Evolutionary conservation across 2,329 filamentous ascomycete genomes (phyloP).

Genomic region (Huntiella omanensis): DNA sequence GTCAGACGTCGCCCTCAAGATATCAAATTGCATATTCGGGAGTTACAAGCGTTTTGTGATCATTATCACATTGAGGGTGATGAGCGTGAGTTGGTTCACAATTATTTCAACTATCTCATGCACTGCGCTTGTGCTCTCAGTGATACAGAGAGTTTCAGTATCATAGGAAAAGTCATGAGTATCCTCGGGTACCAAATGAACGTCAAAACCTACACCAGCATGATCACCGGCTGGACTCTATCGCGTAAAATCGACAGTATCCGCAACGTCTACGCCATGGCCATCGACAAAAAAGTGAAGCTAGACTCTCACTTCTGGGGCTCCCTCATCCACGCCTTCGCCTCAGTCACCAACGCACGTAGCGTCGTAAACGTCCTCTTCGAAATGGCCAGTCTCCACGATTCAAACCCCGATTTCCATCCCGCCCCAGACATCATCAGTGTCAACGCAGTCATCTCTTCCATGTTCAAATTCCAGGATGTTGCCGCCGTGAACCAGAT

Average conservation of each 20-base stretch:
- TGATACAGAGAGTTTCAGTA: conserved; percentile 11
- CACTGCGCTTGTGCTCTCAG: conserved; percentile 22
- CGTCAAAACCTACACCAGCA: conserved; percentile 46
- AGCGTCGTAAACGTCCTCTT: conserved; percentile 43
- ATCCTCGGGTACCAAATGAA: conserved; percentile 31
- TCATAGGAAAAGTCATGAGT: conserved; percentile 25
- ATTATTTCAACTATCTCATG: conserved; percentile 21
- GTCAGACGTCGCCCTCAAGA: not conserved
- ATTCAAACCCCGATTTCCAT: conserved; percentile 14
- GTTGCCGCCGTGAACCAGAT: conserved; percentile 31
- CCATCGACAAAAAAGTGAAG: conserved; percentile 35
- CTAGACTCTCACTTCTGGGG: conserved; percentile 54
- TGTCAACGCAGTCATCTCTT: conserved; percentile 52
- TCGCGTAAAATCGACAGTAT: conserved; percentile 40
- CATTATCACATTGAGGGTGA: not conserved
- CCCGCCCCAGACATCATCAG: conserved; percentile 41
- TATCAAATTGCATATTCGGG: not conserved
- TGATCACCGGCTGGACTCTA: conserved; percentile 52
- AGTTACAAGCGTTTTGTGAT: conserved; percentile 6
- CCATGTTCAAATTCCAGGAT: conserved; percentile 33
- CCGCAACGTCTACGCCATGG: conserved; percentile 46
- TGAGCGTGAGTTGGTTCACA: too few relatives aligned
- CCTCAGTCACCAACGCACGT: conserved; percentile 33
- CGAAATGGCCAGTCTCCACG: conserved; percentile 32
- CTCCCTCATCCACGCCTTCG: conserved; percentile 46